Evolutionary conservation across 2,329 filamentous ascomycete species (phyloP), one percentile per base, ranked within the genome.

Genomic region (Penicillium corylophilum): DNA sequence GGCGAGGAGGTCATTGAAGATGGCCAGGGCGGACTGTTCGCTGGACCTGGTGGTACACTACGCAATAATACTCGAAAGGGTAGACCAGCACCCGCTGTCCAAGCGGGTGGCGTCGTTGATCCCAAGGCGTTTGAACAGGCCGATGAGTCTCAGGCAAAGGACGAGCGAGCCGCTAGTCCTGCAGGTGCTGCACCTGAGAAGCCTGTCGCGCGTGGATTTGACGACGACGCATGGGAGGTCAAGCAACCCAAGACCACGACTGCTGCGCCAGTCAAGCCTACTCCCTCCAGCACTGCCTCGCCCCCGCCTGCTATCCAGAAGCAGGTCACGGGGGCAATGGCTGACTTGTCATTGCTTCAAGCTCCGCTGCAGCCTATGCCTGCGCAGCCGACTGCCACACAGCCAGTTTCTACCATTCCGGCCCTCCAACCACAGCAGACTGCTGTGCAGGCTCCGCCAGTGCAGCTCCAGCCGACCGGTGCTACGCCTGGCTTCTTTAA

Each of bases 171-270:
- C 46, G 67, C 77, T 22, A 80, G 81, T 28, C 76, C 82, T 0
- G 68, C 80, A 42, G 70, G 76, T 13, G 70, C 75, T 33, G 61
- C 73, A 4, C 69, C 74, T 33, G 76, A 80, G 33, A 79, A 82
- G 53, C 75, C 76, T 45, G 71, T 72, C 31, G 65, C 73, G 38
- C 76, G 79, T 53, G 90, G 90, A 2, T 97, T 97, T 65, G 94
- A 99, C 46, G 94, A 97, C 66, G 90, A 97, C 76, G 94, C 94
- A 8, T 99, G 94, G 94, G 90, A 95, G 64, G 87, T 96, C 44
- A 96, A 96, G 75, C 89, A 90, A 16, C 82, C 87, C 13, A 87
- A 85, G 48, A 61, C 72, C 28, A 62, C 78, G 20, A 64, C 74
- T 13, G 64, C 77, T 16, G 63, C 75, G 2, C 65, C 74, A 13